These are phyloP conservation scores for Teratosphaeriaceae sp. DNA, from an alignment of 2,329 filamentous ascomycete genomes.

Conservation along the genomic window DNA sequence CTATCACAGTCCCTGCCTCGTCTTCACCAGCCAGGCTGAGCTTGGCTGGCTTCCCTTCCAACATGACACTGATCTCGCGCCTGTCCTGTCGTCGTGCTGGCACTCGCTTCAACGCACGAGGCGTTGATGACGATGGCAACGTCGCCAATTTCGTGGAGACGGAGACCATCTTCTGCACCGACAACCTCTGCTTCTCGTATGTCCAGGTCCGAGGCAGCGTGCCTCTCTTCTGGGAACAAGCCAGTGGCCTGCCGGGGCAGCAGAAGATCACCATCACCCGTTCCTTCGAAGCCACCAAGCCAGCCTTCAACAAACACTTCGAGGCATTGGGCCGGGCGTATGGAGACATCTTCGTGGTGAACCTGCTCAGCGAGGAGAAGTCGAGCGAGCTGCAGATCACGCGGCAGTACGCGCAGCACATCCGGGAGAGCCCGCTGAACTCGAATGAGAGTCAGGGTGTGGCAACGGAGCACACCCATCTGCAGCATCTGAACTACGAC, in stretches of 20 bases:
- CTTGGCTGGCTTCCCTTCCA: constrained; percentile 68
- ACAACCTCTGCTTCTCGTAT: constrained; percentile 81
- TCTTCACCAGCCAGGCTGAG: constrained; percentile 62
- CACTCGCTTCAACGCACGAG: constrained; percentile 92
- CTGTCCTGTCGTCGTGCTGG: constrained; percentile 86
- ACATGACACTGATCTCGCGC: constrained; percentile 82
- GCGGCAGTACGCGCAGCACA: constrained; percentile 69
- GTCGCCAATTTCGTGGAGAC: constrained; percentile 99
- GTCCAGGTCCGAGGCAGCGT: constrained; percentile 89
- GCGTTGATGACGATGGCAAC: constrained; percentile 95
- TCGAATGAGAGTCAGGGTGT: constrained; percentile 40
- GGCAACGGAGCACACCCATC: constrained; percentile 61
- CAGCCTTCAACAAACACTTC: constrained; percentile 93
- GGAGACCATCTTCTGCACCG: constrained; percentile 83
- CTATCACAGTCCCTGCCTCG: constrained; percentile 73
- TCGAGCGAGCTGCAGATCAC: constrained; percentile 80
- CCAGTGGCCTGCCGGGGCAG: constrained; percentile 79
- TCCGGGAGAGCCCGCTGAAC: constrained; percentile 67
- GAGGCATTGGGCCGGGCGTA: constrained; percentile 79
- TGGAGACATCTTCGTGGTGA: constrained; percentile 85
- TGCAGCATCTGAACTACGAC: constrained; percentile 84
- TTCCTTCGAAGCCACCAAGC: constrained; percentile 83
- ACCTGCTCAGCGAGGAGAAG: constrained; percentile 87
- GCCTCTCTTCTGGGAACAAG: constrained; percentile 95
- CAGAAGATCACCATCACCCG: constrained; percentile 91